phyloP scores from a whole-genome alignment of 2,329 filamentous ascomycete species.

The Penicillium sp. region DNA sequence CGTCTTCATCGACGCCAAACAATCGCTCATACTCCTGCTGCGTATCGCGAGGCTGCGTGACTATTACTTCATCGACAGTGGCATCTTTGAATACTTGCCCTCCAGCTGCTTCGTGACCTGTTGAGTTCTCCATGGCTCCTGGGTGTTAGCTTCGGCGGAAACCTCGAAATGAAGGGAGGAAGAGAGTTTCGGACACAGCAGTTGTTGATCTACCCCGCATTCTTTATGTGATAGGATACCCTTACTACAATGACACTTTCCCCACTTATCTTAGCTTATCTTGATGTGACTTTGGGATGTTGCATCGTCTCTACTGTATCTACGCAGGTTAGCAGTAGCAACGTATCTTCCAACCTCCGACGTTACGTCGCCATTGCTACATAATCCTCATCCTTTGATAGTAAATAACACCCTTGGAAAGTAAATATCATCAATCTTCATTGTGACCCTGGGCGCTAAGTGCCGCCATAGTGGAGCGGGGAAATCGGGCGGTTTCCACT shows the following conservation, averaged over 20 bases:
- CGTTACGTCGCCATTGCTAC: neutral
- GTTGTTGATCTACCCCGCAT: conserved; percentile 1
- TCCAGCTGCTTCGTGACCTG: neutral
- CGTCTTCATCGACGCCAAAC: conserved; percentile 39
- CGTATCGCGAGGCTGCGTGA: conserved; percentile 15
- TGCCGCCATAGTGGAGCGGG: neutral
- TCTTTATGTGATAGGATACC: neutral
- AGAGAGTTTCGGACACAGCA: neutral
- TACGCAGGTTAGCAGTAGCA: neutral
- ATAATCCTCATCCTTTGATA: too few species aligned
- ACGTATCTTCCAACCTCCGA: neutral
- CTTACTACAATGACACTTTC: neutral
- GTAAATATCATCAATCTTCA: neutral
- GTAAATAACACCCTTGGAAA: too few species aligned
- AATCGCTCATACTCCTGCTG: conserved; percentile 36
- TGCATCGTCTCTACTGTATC: neutral
- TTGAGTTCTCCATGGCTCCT: neutral
- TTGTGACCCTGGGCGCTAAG: neutral
- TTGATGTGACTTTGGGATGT: neutral
- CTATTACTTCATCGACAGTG: conserved; percentile 18
- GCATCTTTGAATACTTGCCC: conserved; percentile 1
- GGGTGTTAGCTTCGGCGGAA: neutral
- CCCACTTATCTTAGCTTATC: neutral
- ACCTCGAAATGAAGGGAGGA: neutral
- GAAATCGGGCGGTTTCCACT: neutral